A percentile compares a stretch with the other conserved stretches of the same genome.
These are phyloP conservation scores for Solanum bulbocastanum DNA, from an alignment of 257 asterid genomes.

Conservation along the genomic window DNA sequence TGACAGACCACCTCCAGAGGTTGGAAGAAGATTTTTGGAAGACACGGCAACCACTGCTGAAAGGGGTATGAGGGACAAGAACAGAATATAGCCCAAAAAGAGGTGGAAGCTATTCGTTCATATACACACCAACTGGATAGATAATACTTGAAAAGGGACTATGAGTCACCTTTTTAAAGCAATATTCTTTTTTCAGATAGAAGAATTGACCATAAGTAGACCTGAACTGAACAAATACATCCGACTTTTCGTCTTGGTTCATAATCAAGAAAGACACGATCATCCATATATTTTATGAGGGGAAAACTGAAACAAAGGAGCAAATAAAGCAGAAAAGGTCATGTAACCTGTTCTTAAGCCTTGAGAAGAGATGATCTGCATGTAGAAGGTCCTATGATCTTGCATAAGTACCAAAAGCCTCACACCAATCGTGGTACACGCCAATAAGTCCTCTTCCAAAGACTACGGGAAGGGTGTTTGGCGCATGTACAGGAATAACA, in stretches of 20 bases:
- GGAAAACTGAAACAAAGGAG: not conserved
- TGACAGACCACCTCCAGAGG: no score
- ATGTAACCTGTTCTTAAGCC: slow-evolving; percentile 79
- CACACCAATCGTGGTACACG: slow-evolving; percentile 79
- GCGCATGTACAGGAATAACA: no score
- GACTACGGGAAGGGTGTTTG: slow-evolving; percentile 72
- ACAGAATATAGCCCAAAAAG: no score
- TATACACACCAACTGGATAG: no score
- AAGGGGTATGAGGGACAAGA: no score
- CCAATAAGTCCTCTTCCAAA: slow-evolving; percentile 90
- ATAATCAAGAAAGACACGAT: not conserved
- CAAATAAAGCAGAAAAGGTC: not conserved
- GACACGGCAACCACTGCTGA: no score
- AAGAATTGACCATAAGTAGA: no score
- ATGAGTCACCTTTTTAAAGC: no score
- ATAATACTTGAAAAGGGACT: no score
- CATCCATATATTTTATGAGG: not conserved
- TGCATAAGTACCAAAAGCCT: slow-evolving; percentile 88
- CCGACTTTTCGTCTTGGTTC: not conserved
- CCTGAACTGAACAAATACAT: not conserved
- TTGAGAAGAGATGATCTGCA: slow-evolving; percentile 96
- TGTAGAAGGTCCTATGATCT: slow-evolving; percentile 89
- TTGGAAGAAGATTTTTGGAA: no score
- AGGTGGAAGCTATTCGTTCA: no score
- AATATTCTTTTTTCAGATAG: no score